Evolutionary conservation across 257 asterid species (phyloP).

Genomic region (Catharanthus roseus): DNA sequence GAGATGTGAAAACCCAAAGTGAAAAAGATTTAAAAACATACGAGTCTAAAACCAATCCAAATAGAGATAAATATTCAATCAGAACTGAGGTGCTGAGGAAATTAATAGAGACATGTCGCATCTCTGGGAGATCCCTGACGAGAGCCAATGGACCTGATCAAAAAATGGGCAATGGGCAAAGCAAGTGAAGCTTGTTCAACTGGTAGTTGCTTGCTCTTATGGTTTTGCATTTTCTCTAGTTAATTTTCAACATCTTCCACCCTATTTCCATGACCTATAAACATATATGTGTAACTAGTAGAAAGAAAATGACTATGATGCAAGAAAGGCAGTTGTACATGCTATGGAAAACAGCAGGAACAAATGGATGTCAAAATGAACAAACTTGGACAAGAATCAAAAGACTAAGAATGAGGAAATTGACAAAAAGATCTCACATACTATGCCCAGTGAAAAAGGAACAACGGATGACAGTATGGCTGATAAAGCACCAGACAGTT

Average conservation of each 20-base stretch:
- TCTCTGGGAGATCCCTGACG: not conserved
- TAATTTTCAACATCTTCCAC: not conserved
- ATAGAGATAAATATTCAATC: not conserved
- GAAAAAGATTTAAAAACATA: too few species aligned
- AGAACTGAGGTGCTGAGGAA: not conserved
- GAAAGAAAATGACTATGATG: not conserved
- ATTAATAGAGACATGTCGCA: not conserved
- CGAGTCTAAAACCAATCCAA: too few species aligned
- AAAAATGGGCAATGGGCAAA: not conserved
- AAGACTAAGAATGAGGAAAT: not conserved
- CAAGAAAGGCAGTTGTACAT: not conserved
- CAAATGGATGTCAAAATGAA: not conserved
- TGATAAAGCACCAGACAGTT: not conserved
- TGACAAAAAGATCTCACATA: not conserved
- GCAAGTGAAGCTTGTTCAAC: not conserved
- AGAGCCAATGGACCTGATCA: not conserved
- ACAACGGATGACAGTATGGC: not conserved
- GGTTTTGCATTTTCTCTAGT: not conserved
- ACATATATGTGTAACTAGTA: not conserved
- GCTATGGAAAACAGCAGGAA: not conserved
- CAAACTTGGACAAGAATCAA: not conserved
- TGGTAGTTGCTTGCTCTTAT: not conserved
- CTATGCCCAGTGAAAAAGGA: not conserved
- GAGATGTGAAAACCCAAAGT: too few species aligned
- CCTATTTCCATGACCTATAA: not conserved